phyloP scores from a whole-genome alignment of 2,329 filamentous ascomycete genomes.

The Stemphylium lycopersici region DNA sequence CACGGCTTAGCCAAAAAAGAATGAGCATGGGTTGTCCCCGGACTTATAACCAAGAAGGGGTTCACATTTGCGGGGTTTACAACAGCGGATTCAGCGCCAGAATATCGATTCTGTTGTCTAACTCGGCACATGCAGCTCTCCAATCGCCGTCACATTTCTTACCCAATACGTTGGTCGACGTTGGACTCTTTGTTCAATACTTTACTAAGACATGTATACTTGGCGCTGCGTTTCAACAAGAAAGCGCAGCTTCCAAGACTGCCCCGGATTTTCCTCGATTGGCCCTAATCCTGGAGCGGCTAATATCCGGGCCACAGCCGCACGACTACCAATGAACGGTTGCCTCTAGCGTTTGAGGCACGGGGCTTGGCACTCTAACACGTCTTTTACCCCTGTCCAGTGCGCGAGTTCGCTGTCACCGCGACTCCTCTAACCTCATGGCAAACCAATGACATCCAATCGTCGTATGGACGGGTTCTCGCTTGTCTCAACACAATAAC shows the following conservation, averaged over 20 bases:
- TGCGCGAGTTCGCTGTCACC: conserved; percentile 17
- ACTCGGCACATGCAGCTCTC: conserved; percentile 2
- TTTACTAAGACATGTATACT: background rate
- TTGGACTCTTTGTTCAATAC: background rate
- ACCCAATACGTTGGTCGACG: background rate
- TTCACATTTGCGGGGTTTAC: conserved; percentile 25
- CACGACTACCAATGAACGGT: conserved; percentile 23
- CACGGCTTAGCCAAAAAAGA: conserved; percentile 6
- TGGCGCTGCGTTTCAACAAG: conserved; percentile 9
- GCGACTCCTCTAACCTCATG: conserved; percentile 24
- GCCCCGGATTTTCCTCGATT: conserved; percentile 31
- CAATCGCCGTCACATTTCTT: background rate
- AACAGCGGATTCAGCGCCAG: conserved; percentile 4
- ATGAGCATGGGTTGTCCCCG: conserved; percentile 16
- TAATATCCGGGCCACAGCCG: conserved; percentile 26
- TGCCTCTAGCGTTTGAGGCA: conserved; percentile 26
- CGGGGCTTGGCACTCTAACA: conserved; percentile 29
- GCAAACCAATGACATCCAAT: conserved; percentile 25
- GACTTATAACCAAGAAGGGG: conserved; percentile 30
- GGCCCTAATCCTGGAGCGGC: conserved; percentile 24
- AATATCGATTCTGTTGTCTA: conserved; percentile 12
- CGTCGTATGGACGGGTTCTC: conserved; percentile 4
- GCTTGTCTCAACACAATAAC: conserved; percentile 27
- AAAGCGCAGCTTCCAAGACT: conserved; percentile 10
- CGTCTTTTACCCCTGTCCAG: conserved; percentile 19